Evolutionary conservation across 257 asterid species (phyloP).

Genomic region (Solanum acaule): DNA sequence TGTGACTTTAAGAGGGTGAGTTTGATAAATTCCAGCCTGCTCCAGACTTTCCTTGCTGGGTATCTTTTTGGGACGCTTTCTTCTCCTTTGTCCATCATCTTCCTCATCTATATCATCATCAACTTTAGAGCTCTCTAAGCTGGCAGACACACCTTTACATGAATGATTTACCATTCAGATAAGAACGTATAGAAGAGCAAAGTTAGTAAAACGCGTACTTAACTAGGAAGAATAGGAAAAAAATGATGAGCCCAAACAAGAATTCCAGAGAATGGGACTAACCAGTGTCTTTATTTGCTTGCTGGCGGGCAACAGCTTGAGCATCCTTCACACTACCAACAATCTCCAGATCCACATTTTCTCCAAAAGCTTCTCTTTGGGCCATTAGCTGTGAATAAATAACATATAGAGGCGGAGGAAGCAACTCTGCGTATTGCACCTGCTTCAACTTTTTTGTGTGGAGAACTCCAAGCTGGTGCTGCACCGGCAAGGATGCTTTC

Average conservation of each 20-base stretch:
- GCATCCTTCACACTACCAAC: constrained; percentile 92
- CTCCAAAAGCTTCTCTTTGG: constrained; percentile 94
- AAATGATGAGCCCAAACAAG: not conserved
- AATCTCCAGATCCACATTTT: constrained; percentile 77
- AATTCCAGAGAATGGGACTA: not conserved
- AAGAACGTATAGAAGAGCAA: not conserved
- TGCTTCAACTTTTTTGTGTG: constrained; percentile 86
- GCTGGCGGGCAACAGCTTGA: constrained; percentile 74
- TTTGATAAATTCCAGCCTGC: constrained; percentile 75
- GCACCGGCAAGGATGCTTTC: constrained; percentile 94
- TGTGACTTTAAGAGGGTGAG: constrained; percentile 83
- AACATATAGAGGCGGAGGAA: constrained; percentile 90
- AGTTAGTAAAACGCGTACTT: not conserved
- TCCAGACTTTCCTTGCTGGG: constrained; percentile 78
- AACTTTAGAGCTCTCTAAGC: constrained; percentile 56
- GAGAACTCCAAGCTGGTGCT: constrained; percentile 71
- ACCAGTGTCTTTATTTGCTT: constrained; percentile 80
- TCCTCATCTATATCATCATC: constrained; percentile 87
- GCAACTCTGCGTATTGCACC: constrained; percentile 87
- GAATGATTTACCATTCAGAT: not conserved
- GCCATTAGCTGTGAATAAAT: constrained; percentile 83
- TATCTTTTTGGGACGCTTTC: constrained; percentile 85
- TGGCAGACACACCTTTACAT: constrained; percentile 21
- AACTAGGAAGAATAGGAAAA: not conserved
- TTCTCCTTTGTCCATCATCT: constrained; percentile 89